Evolutionary conservation across 192 early-diverging fungal species (phyloP), one percentile per base, ranked within the genome.

Genomic region (Cetraspora pellucida): DNA sequence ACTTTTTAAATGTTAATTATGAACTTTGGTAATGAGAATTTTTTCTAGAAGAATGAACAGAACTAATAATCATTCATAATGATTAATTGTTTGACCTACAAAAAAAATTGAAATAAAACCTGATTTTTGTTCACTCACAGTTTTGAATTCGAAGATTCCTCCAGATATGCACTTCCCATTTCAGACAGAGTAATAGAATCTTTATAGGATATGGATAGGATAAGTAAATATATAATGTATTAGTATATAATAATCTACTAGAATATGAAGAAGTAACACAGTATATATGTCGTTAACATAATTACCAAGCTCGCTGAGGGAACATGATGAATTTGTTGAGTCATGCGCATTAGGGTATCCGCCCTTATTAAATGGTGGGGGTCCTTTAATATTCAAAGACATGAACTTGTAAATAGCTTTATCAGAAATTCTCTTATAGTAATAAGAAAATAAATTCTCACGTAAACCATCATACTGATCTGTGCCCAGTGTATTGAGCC

Each of bases 171-270:
- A 75, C 85, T 85, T 54, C 85, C 84, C 75, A 88, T 66, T 8
- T 84, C 87, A 23, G 87, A 88, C 50, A 83, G 84, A 1, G 87
- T 88, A 3, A 88, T 85, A 19, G 87, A 85, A 74, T 88, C 87
- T 86, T 37, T 54, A 44, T 23, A 30, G 28, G 10, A 58, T n/a
- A 73, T 14, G 9, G n/a, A 57, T 19, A 76, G 0, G 0, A 16
- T 17, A 30, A 52, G 11, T 17, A 16, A 23, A 16, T 45, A 28
- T 10, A 25, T 45, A 45, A 23, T 11, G 2, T n/a, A 46, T 66
- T 43, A 47, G 5, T 25, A 69, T 69, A 47, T 37, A 69, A n/a
- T 3, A 69, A 7, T 43, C 28, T 21, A 69, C 46, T 10, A 8
- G 14, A 5, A 23, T 68, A 17, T 69, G 25, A 10, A 28, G 17